Evolutionary conservation across 495 filamentous ascomycete species (phyloP).

Genomic region (Neurospora sp.): DNA sequence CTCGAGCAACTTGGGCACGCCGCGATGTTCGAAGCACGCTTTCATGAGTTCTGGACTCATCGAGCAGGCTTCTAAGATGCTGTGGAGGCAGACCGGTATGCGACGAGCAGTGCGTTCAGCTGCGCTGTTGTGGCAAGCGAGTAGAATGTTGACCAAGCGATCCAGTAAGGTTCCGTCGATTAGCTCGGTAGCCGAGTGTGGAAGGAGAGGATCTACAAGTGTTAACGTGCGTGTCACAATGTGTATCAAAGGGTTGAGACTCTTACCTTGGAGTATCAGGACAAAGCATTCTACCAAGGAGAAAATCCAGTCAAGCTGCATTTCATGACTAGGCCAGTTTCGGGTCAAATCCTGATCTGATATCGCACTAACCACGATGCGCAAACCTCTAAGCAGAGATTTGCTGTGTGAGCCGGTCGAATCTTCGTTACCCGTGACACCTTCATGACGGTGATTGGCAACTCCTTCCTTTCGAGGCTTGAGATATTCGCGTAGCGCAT

Average conservation of each 20-base stretch:
- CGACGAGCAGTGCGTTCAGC: neutral
- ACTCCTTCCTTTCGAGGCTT: constrained; percentile 2
- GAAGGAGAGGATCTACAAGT: constrained; percentile 13
- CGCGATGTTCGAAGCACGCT: constrained; percentile 35
- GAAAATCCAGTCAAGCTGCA: constrained; percentile 31
- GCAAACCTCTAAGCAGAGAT: constrained; percentile 27
- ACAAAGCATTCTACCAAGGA: constrained; percentile 33
- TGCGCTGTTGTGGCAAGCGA: neutral
- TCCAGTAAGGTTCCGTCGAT: constrained; percentile 23
- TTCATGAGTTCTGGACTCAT: constrained; percentile 50
- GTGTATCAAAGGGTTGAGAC: neutral
- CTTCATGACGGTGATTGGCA: neutral
- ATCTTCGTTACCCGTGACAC: neutral
- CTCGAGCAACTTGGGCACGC: constrained; percentile 21
- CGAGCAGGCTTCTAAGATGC: constrained; percentile 55
- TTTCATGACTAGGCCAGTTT: constrained; percentile 25
- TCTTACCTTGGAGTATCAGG: constrained; percentile 33
- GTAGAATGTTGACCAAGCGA: constrained; percentile 30
- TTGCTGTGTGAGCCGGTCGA: constrained; percentile 17
- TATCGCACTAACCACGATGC: constrained; percentile 37
- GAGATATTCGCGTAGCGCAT: constrained; percentile 47
- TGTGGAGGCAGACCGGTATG: constrained; percentile 45
- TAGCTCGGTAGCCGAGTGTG: constrained; percentile 11
- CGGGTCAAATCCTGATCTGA: constrained; percentile 31
- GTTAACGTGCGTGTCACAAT: neutral